Evolutionary conservation across 2,329 filamentous ascomycete genomes (phyloP).

Genomic region (Nothophaeocryptopus gaeumannii): DNA sequence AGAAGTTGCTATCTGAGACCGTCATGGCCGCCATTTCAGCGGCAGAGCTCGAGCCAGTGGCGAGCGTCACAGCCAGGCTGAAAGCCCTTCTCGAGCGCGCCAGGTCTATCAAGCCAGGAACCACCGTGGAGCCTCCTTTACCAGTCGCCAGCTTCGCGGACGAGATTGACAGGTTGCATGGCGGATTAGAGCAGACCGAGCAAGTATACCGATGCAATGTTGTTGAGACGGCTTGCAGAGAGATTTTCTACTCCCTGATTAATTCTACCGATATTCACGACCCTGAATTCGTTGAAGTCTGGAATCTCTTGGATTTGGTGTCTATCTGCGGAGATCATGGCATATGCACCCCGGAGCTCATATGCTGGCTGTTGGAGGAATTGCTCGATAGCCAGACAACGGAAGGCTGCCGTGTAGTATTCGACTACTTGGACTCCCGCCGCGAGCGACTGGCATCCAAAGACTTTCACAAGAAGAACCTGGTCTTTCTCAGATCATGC

Average conservation of each 20-base stretch:
- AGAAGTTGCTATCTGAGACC: neutral
- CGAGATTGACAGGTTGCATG: slow-evolving; percentile 27
- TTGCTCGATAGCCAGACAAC: slow-evolving; percentile 95
- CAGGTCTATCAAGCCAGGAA: slow-evolving; percentile 38
- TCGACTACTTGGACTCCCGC: slow-evolving; percentile 91
- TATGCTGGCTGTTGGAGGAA: slow-evolving; percentile 91
- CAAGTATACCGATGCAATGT: slow-evolving; percentile 51
- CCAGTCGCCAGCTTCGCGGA: slow-evolving; percentile 40
- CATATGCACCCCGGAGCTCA: slow-evolving; percentile 70
- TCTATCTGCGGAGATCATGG: slow-evolving; percentile 69
- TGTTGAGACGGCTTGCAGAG: slow-evolving; percentile 79
- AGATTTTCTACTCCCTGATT: slow-evolving; percentile 63
- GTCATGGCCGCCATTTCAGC: slow-evolving; percentile 30
- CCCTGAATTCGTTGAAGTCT: slow-evolving; percentile 76
- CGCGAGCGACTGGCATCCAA: slow-evolving; percentile 79
- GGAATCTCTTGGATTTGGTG: slow-evolving; percentile 93
- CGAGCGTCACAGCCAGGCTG: slow-evolving; percentile 32
- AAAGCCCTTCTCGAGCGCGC: slow-evolving; percentile 42
- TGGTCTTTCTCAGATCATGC: slow-evolving; percentile 88
- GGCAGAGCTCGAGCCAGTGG: slow-evolving; percentile 29
- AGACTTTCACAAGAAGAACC: slow-evolving; percentile 76
- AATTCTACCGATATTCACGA: slow-evolving; percentile 68
- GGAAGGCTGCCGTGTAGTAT: slow-evolving; percentile 82
- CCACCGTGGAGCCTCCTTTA: slow-evolving; percentile 45
- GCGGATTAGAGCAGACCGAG: slow-evolving; percentile 29